Evolutionary conservation across 352 stramenopile genomes (phyloP).

Genomic region (Thalassiosira exigua): DNA sequence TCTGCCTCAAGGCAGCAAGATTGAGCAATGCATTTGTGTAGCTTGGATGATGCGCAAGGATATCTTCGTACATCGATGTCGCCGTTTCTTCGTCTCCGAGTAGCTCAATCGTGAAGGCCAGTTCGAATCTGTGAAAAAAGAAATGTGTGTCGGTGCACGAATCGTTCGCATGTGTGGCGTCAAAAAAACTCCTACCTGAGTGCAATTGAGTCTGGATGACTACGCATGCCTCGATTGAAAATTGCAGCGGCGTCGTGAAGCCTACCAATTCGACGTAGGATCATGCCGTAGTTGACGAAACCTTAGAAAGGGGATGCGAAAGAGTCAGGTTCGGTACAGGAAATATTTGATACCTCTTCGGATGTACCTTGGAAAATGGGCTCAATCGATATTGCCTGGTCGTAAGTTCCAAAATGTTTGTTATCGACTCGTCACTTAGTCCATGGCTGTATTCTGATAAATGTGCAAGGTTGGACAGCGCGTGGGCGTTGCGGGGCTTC

Average conservation of each 20-base stretch:
- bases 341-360: no score
- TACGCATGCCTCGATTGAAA: neutral
- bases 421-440: neutral
- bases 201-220: constrained; percentile 1
- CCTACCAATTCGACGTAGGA: neutral
- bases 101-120: neutral
- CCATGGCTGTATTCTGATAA: no score
- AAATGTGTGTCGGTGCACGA: neutral
- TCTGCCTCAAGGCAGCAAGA: neutral
- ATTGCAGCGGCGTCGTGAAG: neutral
- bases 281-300: constrained; percentile 10
- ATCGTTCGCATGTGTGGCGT: no score
- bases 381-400: neutral
- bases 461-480: constrained; percentile 16
- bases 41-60: no score
- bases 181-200: neutral
- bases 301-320: neutral
- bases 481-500: constrained; percentile 1
- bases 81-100: neutral
- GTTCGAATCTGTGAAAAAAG: neutral
- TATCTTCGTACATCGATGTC: no score
- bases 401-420: neutral
- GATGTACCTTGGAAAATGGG: neutral
- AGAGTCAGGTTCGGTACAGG: no score
- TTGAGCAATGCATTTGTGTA: no score